Base-by-base conservation (phyloP, 2,329 filamentous ascomycete genomes). In the Xylariaceae sp. region DNA sequence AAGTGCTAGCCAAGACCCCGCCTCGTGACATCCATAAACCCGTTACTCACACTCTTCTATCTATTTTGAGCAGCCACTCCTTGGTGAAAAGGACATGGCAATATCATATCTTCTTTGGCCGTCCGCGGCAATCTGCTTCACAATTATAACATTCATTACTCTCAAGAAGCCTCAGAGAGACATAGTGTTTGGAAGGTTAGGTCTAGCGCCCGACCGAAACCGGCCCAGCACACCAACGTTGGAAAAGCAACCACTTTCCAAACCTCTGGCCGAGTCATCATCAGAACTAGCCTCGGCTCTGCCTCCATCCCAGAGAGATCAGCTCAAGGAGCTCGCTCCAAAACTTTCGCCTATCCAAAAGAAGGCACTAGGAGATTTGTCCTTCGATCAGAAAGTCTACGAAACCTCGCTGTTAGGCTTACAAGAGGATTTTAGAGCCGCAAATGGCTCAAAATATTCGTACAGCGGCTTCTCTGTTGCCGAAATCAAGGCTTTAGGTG, bases 381-480 rank as follows among this genome's bases (percentile, higher is more conserved):
- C 49, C 4, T 60, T 60, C 29, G 42, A 53, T 20, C 46, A 50
- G 32, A 42, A 40, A 16, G 41, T 34, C 12, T 58, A 52, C 38
- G 48, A 55, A 32, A 44, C 40, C 22, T 58, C 62, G 11, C 51
- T 69, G 6, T 44, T 71, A 5, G 53, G 51, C 5, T 37, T 71
- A 6, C 61, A 64, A 3, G 57, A 64, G 35, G 60, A 70, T 44
- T 71, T 68, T 42, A 58, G 55, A 6, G 40, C 53, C 20, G 65
- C 66, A 1, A 53, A 55, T 12, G 52, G 62, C 3, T 47, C 48
- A 0, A 71, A 70, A 21, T 83, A 76, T 58, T 82, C 80, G 2
- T 80, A 79, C 2, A 88, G 79, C 34, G 86, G 84, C 1, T 85
- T 91, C 57, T 84, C 85, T 0, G 72, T 83, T 0, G 73, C 75